Conservation (phyloP, 1,284 basidiomycete species). For the Mycena sp. region DNA sequence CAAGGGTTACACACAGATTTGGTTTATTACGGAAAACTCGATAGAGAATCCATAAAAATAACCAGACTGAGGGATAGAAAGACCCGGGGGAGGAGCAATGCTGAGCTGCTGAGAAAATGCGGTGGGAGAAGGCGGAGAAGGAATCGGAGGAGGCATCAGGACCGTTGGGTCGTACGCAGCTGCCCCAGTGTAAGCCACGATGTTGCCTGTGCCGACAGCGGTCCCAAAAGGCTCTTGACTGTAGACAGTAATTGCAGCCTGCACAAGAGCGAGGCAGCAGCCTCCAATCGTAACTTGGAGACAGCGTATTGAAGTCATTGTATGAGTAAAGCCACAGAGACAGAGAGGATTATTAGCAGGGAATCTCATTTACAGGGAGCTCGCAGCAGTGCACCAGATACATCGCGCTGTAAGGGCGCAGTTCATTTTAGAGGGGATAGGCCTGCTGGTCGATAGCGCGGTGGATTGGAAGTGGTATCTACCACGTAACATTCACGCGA, state of each 20-base stretch:
- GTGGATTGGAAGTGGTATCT: no score
- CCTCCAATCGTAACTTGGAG: background rate
- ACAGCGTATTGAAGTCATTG: background rate
- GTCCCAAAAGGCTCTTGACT: constrained; percentile 16
- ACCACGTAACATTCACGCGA: no score
- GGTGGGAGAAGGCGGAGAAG: constrained; percentile 49
- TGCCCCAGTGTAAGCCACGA: constrained; percentile 36
- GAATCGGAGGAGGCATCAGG: constrained; percentile 55
- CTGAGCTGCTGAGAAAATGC: constrained; percentile 49
- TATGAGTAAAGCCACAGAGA: background rate
- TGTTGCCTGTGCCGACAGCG: constrained; percentile 32
- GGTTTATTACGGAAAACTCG: constrained; percentile 73
- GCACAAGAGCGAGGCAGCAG: constrained; percentile 7
- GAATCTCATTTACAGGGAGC: constrained; percentile 11
- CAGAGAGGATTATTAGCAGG: background rate
- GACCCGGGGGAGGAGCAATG: constrained; percentile 47
- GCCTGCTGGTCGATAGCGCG: constrained; percentile 1
- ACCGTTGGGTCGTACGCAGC: constrained; percentile 56
- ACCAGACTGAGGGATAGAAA: constrained; percentile 66
- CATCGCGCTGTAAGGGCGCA: constrained; percentile 15
- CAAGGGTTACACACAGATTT: constrained; percentile 57
- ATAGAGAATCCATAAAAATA: constrained; percentile 76
- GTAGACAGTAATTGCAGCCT: constrained; percentile 25
- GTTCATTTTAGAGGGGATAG: constrained; percentile 16
- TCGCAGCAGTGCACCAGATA: no score